Evolutionary conservation across 352 stramenopile genomes (phyloP), one percentile per base, ranked within the genome.

Genomic region (Globisporangium apiculatum): DNA sequence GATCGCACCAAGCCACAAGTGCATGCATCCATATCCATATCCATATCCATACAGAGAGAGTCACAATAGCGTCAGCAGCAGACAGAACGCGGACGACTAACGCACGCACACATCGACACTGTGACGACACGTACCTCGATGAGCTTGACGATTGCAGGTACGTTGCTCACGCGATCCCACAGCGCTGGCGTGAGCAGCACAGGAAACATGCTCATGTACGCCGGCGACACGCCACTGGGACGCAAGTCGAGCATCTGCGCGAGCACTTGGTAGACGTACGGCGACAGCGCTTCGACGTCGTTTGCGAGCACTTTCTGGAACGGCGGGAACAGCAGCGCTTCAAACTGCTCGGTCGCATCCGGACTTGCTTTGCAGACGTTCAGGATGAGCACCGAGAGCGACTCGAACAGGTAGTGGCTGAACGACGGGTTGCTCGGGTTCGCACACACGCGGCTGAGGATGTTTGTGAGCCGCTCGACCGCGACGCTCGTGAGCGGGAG

Each of bases 381-480:
- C 48, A 92, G 67, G 48, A 99, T 94, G 12, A 98, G 70, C 17
- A 98, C 93, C 0, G 97, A 98, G 42, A 99, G 86, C 11, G 95
- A 98, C 75, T 99, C 97, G 65, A 99, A 99, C 8, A 99, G 73
- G 63, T 97, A 99, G 72, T 99, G 97, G 64, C 98, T 99, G 76
- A 98, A 99, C 24, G 94, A 94, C 18, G 97, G 97, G 72, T 99
- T 99, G 58, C 93, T 96, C 35, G 97, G 97, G 76, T 99, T 99
- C 43, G 95, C 96, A 57, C 95, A 98, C 15, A 99, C 97, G 14
- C 75, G 73, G 53, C 80, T 97, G 51, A 99, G 66, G 17, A 98
- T 89, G 45, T 55, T 82, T 9, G 93, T 98, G 48, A 99, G 75
- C 55, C 98, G 97, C 60, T 91, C 83, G 14, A 99, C 87, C n/a